phyloP scores from a whole-genome alignment of 495 filamentous ascomycete species.

The Talaromyces stipitatus region DNA sequence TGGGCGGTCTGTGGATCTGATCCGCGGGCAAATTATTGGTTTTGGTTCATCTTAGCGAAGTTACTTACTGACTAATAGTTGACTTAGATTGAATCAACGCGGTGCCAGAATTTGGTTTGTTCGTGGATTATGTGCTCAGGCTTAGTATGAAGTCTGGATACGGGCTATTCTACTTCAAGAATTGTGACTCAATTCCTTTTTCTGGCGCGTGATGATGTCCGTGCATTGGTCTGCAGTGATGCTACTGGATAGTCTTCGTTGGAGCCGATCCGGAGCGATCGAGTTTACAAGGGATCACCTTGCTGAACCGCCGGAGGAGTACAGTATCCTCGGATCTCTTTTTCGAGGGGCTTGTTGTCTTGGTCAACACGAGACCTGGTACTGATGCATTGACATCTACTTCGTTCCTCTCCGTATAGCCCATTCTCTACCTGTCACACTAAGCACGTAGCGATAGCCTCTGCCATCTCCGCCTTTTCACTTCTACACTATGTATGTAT shows the following conservation, averaged over 20 bases:
- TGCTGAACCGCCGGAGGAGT: background rate
- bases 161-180: background rate
- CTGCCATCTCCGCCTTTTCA: background rate
- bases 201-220: conserved; percentile 8
- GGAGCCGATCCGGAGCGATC: conserved; percentile 1
- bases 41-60: background rate
- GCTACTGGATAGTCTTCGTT: background rate
- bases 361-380: conserved; percentile 3
- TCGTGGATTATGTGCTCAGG: background rate
- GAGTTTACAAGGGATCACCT: background rate
- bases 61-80: conserved; percentile 1
- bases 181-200: conserved; percentile 1
- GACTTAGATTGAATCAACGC: background rate
- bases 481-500: background rate
- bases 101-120: background rate
- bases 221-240: conserved; percentile 3
- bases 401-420: background rate
- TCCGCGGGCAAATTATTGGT: background rate
- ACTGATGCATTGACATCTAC: background rate
- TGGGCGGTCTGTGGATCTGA: conserved; percentile 3
- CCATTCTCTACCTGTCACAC: background rate
- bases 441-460: background rate
- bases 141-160: background rate
- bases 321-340: background rate
- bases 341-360: background rate